Base-by-base conservation (phyloP, 73 alveolate species). In the Paramecium primaurelia region DNA sequence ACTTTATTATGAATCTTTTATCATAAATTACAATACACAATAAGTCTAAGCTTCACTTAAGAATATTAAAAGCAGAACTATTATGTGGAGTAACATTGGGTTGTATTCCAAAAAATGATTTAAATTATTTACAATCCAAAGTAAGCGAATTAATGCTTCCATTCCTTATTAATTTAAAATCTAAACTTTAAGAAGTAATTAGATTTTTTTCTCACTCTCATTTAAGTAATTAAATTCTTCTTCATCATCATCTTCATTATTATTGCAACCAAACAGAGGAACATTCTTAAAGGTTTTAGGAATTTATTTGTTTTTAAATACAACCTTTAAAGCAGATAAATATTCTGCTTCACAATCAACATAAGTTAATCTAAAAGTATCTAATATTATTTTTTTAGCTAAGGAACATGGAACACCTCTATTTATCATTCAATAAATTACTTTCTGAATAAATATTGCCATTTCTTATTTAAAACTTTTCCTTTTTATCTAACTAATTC, bases 391-490 rank as follows among this genome's bases (percentile, higher is more conserved):
- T 71, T 84, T 89, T 44, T 83, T 89, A 30, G 77, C 58, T 6
- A 71, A 25, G 8, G 54, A 36, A 51, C 69, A 71, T 16, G 94
- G 94, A 11, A 89, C 94, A n/a, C 94, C 94, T 71, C 94, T 89
- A 71, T 37, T 38, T 8, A 89, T 64, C 38, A 34, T 10, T 40
- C 1, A 47, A 64, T 64, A 28, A 16, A 26, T 89, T 89, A 89
- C 94, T 71, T 89, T 89, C 94, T 89, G 12, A 89, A 42, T 18
- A 89, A 83, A 47, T 89, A 89, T 71, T 89, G 86, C 94, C 94
- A 89, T 89, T 89, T 89, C 77, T 71, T 71, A 44, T 77, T 83
- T 64, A 89, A 83, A 1, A 89, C 91, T 71, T 68, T 49, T 71
- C 88, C 86, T 49, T 89, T 89, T 34, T 38, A 28, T 71, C 94